A percentile compares a stretch with the other conserved stretches of the same genome.
Evolutionary conservation across 2,329 filamentous ascomycete genomes (phyloP).

Genomic region (Plectosphaerella plurivora): DNA sequence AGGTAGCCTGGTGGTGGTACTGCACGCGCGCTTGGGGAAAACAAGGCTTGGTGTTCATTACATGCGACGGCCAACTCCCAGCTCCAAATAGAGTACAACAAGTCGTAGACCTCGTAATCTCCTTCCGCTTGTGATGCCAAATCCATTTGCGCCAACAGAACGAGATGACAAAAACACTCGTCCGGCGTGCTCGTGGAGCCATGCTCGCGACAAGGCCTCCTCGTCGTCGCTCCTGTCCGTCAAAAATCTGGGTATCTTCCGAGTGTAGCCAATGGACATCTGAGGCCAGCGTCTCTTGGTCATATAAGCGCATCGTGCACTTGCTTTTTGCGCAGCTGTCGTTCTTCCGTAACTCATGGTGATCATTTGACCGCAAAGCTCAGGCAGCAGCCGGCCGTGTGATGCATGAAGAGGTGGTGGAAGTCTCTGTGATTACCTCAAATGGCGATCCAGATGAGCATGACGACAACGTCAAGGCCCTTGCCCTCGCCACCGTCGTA

Average conservation of each 20-base stretch:
- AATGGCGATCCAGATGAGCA: constrained; percentile 74
- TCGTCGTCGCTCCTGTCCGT: too few species aligned
- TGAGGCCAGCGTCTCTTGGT: too few species aligned
- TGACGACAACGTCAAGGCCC: constrained; percentile 66
- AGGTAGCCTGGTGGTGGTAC: too few species aligned
- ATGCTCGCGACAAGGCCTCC: too few species aligned
- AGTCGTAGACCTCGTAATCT: not conserved
- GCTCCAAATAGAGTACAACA: not conserved
- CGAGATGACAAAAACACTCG: too few species aligned
- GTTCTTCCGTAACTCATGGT: too few species aligned
- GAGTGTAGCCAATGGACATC: not conserved
- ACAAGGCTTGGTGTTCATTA: not conserved
- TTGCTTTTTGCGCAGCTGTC: too few species aligned
- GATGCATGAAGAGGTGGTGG: not conserved
- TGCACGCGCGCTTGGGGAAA: not conserved
- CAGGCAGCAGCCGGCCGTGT: too few species aligned
- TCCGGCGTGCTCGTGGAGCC: too few species aligned
- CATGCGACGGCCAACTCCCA: not conserved
- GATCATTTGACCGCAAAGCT: too few species aligned
- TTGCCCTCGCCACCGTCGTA: constrained; percentile 66
- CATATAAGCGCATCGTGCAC: too few species aligned
- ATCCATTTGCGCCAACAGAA: too few species aligned
- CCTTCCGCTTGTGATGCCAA: not conserved
- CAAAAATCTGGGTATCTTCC: not conserved
- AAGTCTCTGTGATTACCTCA: constrained; percentile 24